Evolutionary conservation across 345 rosid species (phyloP).

Genomic region (Eucalyptus cloeziana): DNA sequence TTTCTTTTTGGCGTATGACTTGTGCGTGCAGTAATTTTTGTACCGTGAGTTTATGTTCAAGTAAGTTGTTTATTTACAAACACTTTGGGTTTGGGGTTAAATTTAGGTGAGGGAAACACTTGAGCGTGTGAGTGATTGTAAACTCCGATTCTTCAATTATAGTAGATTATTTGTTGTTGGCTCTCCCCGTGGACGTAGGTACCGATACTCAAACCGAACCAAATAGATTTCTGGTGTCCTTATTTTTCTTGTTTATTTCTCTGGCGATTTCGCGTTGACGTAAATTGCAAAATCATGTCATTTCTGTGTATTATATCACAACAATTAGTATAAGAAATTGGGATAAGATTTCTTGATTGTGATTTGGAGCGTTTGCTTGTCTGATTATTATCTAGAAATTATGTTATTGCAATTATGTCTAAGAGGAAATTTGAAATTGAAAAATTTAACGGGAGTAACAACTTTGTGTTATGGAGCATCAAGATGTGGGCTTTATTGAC

Average conservation of each 20-base stretch:
- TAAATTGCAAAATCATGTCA: accelerated
- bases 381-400: too few relatives aligned
- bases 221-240: accelerated
- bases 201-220: accelerated
- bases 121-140: accelerated
- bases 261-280: accelerated
- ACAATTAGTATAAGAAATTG: too few relatives aligned
- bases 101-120: accelerated
- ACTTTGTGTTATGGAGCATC: too few relatives aligned
- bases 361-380: too few relatives aligned
- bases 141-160: accelerated
- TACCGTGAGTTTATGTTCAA: accelerated
- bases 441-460: too few relatives aligned
- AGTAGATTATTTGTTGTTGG: accelerated
- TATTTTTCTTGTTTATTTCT: too few relatives aligned
- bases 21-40: accelerated
- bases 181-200: accelerated
- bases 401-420: too few relatives aligned
- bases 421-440: too few relatives aligned
- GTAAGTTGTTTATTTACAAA: too few relatives aligned
- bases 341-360: too few relatives aligned
- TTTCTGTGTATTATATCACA: accelerated
- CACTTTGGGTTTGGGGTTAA: accelerated
- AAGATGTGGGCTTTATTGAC: too few relatives aligned
- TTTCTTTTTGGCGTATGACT: too few relatives aligned